Base-by-base conservation (phyloP, 1,284 basidiomycete genomes). In the Trametes versicolor region DNA sequence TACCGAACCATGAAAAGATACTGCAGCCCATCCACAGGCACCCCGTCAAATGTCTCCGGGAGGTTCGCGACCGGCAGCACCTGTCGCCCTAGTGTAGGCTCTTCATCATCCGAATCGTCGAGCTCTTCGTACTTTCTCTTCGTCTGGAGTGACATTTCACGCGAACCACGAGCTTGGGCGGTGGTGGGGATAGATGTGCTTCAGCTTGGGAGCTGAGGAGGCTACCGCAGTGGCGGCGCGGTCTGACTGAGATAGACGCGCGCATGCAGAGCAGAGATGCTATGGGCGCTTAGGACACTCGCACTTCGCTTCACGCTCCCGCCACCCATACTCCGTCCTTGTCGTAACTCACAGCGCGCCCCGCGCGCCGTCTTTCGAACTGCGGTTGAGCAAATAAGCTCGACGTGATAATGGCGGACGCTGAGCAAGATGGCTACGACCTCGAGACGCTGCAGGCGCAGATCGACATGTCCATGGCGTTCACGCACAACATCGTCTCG, bases 1-100 rank as follows among this genome's bases (percentile, higher is more conserved):
- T 68, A 92, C 92, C 92, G 85, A 57, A 95, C 93, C 58, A 87
- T 87, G 75, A 94, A 94, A 39, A 95, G 81, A 75, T 95, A 95
- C 73, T 95, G 85, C 82, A 91, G 71, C 2, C 93, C 93, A 76
- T 95, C 89, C 72, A 79, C 76, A 0, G 93, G 93, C 58, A 83
- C 83, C 27, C 83, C 87, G 66, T 86, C 78, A 73, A 89, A 94
- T 71, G 87, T 80, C 23, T 79, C 75, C 36, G 91, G 90, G 55
- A 94, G 83, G 72, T 88, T 84, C 43, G 92, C 92, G 25, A 94
- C 90, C 23, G 92, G 92, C 4, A 94, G 80, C 17, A 85, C 90
- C 75, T 93, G 91, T 29, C 68, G 72, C 25, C 76, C 75, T 34
- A 76, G 52, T n/a, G 66, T 53, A 6, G 74, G 74, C 58, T 76